Percentiles rank a stretch among this genome's conserved stretches.
Conservation (phyloP, 2,329 filamentous ascomycete species). For the Botrytis porri region DNA sequence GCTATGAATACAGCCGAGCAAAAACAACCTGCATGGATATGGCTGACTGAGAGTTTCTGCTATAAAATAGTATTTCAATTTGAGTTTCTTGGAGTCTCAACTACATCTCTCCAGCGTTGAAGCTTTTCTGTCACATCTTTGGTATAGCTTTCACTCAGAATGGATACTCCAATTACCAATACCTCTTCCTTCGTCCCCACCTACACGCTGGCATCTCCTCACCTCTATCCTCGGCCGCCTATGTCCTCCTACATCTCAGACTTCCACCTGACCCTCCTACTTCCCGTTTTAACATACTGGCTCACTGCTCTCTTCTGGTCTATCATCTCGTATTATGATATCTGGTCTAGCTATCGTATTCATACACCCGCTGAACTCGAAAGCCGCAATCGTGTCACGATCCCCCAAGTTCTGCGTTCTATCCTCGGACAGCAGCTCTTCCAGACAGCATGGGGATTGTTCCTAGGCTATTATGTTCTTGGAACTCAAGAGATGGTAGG, state of each 20-base stretch:
- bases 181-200: conserved; percentile 26
- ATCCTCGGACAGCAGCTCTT: background rate
- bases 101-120: background rate
- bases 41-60: background rate
- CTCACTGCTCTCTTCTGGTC: background rate
- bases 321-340: conserved; percentile 5
- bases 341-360: conserved; percentile 10
- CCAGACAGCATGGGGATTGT: background rate
- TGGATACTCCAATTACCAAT: background rate
- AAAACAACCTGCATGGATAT: background rate
- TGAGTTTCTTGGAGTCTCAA: background rate
- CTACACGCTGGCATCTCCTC: conserved; percentile 55
- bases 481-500: conserved; percentile 12
- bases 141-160: background rate
- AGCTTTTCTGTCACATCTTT: background rate
- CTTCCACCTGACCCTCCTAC: conserved; percentile 63
- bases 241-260: conserved; percentile 75
- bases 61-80: background rate
- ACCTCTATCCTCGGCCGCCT: conserved; percentile 57
- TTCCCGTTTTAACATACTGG: conserved; percentile 10
- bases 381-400: conserved; percentile 79
- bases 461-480: background rate
- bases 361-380: conserved; percentile 88
- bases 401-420: conserved; percentile 58
- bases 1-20: background rate